Evolutionary conservation across 129 eudicot genomes (phyloP).

Genomic region (Helichrysum umbraculigerum): DNA sequence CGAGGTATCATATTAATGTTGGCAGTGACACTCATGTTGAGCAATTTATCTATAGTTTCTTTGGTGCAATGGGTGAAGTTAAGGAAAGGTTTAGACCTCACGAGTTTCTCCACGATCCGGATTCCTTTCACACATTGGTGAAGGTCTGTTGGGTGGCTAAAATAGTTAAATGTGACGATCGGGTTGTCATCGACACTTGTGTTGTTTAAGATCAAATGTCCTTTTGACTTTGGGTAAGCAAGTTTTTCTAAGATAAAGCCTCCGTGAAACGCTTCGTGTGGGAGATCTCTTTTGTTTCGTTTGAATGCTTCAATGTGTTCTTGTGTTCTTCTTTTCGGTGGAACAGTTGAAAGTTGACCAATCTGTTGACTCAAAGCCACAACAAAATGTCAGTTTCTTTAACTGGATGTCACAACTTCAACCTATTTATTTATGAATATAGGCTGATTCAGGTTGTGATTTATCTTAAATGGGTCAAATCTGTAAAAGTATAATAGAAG

Average conservation of each 20-base stretch:
- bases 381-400: background rate
- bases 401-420: background rate
- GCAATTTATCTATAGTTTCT: conserved; percentile 45
- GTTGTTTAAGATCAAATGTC: conserved; percentile 61
- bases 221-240: conserved; percentile 69
- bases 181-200: conserved; percentile 79
- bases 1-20: conserved; percentile 73
- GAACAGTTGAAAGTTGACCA: conserved; percentile 85
- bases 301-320: conserved; percentile 64
- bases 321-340: conserved; percentile 68
- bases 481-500: background rate
- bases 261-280: conserved; percentile 73
- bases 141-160: conserved; percentile 70
- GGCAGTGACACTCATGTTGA: conserved; percentile 75
- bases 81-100: conserved; percentile 50
- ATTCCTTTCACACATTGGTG: conserved; percentile 62
- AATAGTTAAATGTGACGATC: conserved; percentile 79
- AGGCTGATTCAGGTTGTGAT: background rate
- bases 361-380: conserved; percentile 43
- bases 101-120: conserved; percentile 59
- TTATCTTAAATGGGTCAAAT: background rate
- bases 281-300: conserved; percentile 54
- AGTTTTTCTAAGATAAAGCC: conserved; percentile 83
- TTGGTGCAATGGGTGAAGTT: conserved; percentile 41
- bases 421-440: background rate